Percentiles rank a stretch among this genome's conserved stretches.
Conservation (phyloP, 148 eudicot species). For the Amaranthus palmeri region DNA sequence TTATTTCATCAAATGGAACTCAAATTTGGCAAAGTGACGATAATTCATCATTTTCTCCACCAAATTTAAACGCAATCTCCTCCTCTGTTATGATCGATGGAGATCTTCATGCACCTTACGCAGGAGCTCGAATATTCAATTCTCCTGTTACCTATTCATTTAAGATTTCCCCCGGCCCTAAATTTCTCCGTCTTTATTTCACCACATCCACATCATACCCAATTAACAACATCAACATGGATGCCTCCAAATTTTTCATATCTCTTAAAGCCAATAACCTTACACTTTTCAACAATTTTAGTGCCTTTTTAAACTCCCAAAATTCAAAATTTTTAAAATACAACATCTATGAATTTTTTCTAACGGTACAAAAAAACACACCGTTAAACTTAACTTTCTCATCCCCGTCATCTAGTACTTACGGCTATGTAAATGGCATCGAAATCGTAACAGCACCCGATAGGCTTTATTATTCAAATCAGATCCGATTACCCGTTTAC, state of each 20-base stretch:
- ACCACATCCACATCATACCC: conserved; percentile 10
- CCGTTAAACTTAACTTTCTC: conserved; percentile 30
- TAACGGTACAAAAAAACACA: neutral
- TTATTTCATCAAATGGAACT: neutral
- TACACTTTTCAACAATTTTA: conserved; percentile 39
- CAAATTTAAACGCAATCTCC: conserved; percentile 2
- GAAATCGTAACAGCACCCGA: conserved; percentile 40
- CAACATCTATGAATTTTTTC: neutral
- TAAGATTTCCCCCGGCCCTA: conserved; percentile 25
- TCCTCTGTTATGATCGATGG: conserved; percentile 5
- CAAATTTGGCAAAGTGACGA: conserved; percentile 30
- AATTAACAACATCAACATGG: neutral
- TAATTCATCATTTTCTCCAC: conserved; percentile 17
- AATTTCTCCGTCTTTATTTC: conserved; percentile 44
- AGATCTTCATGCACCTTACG: neutral
- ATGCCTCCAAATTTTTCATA: conserved; percentile 17
- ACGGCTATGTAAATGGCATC: conserved; percentile 46
- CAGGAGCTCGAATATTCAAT: neutral
- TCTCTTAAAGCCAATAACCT: conserved; percentile 33
- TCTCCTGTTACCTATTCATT: neutral
- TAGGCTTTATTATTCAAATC: neutral
- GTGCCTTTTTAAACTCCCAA: conserved; percentile 22
- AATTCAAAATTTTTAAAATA: neutral
- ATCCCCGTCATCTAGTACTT: neutral
- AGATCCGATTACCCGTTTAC: too few species aligned